These are phyloP conservation scores for Apophysomyces variabilis DNA, from an alignment of 371 early-diverging fungal species.

Conservation along the genomic window DNA sequence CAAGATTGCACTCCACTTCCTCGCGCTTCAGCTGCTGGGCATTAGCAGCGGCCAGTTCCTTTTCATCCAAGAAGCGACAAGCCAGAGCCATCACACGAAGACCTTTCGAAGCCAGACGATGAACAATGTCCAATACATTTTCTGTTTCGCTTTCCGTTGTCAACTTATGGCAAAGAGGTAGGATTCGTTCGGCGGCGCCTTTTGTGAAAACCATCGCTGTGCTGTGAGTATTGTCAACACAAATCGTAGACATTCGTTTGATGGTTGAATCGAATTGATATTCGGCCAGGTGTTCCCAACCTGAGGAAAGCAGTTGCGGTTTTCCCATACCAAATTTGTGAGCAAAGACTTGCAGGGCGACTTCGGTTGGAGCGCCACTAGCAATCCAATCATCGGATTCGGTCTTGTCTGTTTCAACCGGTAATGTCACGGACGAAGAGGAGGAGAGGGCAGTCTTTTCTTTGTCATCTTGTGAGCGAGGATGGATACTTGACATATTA, in stretches of 20 bases:
- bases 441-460: conserved; percentile 31
- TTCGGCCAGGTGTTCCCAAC: conserved; percentile 71
- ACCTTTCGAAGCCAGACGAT: conserved; percentile 37
- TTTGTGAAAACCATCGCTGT: conserved; percentile 60
- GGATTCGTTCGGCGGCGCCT: conserved; percentile 65
- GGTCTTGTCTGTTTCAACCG: conserved; percentile 7
- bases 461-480: conserved; percentile 32
- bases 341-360: conserved; percentile 74
- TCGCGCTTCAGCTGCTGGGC: conserved; percentile 49
- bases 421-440: neutral
- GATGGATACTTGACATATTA: conserved; percentile 60
- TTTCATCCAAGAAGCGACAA: conserved; percentile 41
- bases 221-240: conserved; percentile 36
- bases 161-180: conserved; percentile 28
- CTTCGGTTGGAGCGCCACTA: conserved; percentile 43
- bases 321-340: conserved; percentile 67
- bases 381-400: conserved; percentile 25
- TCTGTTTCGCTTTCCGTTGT: conserved; percentile 18
- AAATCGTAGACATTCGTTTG: conserved; percentile 74
- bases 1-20: conserved; percentile 66
- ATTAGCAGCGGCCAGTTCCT: conserved; percentile 23
- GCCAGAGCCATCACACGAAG: conserved; percentile 64
- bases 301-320: conserved; percentile 43
- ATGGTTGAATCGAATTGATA: conserved; percentile 76
- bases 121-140: conserved; percentile 23